Evolutionary conservation across 129 eudicot genomes (phyloP), one percentile per base, ranked within the genome.

Genomic region (Rutidosis leptorrhynchoides): DNA sequence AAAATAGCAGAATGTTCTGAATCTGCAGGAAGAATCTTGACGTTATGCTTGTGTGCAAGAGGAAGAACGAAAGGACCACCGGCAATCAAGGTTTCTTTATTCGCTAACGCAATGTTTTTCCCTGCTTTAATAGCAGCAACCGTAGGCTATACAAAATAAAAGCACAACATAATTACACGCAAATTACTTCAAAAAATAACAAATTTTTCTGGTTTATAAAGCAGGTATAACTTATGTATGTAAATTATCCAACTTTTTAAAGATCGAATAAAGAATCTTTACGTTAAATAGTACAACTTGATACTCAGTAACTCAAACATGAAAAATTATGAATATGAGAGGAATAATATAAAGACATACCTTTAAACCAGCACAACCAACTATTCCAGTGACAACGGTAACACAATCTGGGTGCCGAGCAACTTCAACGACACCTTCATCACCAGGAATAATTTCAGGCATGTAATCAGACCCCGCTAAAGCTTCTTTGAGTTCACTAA

Each of bases 31-130:
- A 93, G 99, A 84, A 93, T 93, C 85, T 93, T 93, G 17, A 93
- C 96, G 12, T 93, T 93, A 75, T 93, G 96, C 83, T 93, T 93
- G 42, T 77, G 87, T 28, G 99, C 96, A 72, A 93, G 95, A 72
- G 99, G 96, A 74, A 93, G 99, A 69, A 93, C 99, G 78, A 93
- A 93, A 16, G 99, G 99, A 42, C 99, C 99, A 0, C 99, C 99
- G 6, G 99, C 99, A 65, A 93, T 89, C 49, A 93, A 80, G 2
- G 99, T 89, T 82, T 93, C 99, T 77, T 93, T 93, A 73, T 93
- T 93, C 60, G 96, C 99, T 80, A 93, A 82, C 10, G 99, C 96
- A 20, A 93, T 89, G 83, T 86, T 87, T 75, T 85, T 93, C 76
- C 99, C 99, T 57, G 99, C 95, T 84, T 86, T 88, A 69, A 93